Evolutionary conservation across 179 eudicot genomes (phyloP).

Genomic region (Silene vulgaris): DNA sequence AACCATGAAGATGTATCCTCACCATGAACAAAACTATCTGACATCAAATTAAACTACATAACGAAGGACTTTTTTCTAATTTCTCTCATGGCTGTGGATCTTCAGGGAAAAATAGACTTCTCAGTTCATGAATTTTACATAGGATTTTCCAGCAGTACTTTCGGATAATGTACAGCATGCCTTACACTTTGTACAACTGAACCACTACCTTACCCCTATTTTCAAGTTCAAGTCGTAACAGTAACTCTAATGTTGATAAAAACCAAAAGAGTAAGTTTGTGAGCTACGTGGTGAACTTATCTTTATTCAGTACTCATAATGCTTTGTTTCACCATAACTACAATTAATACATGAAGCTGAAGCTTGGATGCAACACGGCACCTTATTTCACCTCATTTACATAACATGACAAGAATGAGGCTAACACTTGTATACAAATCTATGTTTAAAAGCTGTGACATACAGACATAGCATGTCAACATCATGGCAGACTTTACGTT

Average conservation of each 20-base stretch:
- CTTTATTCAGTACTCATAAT: background rate
- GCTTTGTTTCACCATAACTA: background rate
- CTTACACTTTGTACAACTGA: background rate
- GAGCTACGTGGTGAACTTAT: background rate
- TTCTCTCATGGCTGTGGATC: background rate
- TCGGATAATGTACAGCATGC: background rate
- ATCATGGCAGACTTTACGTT: background rate
- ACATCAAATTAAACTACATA: background rate
- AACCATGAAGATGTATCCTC: constrained; percentile 1
- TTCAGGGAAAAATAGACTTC: background rate
- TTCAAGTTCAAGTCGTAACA: background rate
- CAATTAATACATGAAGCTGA: background rate
- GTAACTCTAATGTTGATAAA: background rate
- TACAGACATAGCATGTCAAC: background rate
- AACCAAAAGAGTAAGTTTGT: background rate
- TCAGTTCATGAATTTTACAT: background rate
- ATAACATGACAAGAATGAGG: background rate
- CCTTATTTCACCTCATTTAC: background rate
- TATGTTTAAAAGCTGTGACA: background rate
- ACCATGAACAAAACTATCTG: background rate
- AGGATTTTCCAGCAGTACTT: background rate
- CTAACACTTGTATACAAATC: background rate
- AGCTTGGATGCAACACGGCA: constrained; percentile 6
- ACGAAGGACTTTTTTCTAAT: background rate
- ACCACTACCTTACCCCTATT: background rate